Base-by-base conservation (phyloP, 2,329 filamentous ascomycete species). In the Chrysoporthe puriensis region DNA sequence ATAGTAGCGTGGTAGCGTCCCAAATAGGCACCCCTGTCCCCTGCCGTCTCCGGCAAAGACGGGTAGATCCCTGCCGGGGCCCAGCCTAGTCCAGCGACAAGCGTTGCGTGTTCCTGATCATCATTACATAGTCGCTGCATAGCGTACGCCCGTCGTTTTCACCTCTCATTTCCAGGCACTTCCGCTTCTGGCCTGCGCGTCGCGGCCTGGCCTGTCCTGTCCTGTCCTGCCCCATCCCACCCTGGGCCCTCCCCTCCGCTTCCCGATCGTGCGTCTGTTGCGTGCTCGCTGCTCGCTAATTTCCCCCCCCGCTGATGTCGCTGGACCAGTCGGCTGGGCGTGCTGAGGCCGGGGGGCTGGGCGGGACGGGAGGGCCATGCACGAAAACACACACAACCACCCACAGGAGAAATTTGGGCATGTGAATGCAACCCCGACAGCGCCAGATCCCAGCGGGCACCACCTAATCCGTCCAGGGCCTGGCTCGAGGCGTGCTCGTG, bases 251-350 rank as follows among this genome's bases (percentile, higher is more conserved):
- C 13, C 18, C 1, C 13, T 26, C 26, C 26, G 26, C 44, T 13
- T 46, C 7, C 9, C 44, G 44, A 46, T 46, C 44, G 8, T 46
- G 44, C 44, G 14, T 46, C 44, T 40, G 32, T 57, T 8, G 32
- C 54, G 54, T 18, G 32, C 54, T 57, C 11, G 32, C 54, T 9
- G 54, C 54, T 40, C 32, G 54, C 34, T 57, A 57, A 57, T 57
- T 32, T 57, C 54, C 54, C 7, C 54, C 7, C 46, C 26, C 21
- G 21, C 50, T 54, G 50, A 54, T 54, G 32, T 13, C 50, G 32
- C 34, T 26, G 54, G 32, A 57, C 54, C 34, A 57, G 54, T 57
- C 54, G 54, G 54, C 18, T 54, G 50, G 7, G 50, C 50, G 16
- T 34, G 50, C 14, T 8, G 21, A 2, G 14, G 52, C 34, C 54